Percentiles rank a stretch among this genome's conserved stretches.
Evolutionary conservation across 169 alveolate genomes (phyloP).

Genomic region (Eimeria acervulina): DNA sequence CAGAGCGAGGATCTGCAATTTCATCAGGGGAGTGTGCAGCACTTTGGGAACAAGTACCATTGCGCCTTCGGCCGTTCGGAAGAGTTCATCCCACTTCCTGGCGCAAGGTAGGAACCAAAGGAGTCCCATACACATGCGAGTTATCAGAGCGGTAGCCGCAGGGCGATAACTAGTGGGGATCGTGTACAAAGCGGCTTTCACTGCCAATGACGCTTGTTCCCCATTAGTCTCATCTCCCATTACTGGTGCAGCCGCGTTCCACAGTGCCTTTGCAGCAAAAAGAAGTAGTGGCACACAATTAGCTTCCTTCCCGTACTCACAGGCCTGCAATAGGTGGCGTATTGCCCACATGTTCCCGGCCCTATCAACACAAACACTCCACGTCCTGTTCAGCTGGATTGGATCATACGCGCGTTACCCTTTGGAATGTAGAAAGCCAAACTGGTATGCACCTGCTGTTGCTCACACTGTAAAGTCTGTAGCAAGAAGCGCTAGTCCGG

Average conservation of each 20-base stretch:
- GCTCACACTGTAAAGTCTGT: conserved; percentile 62
- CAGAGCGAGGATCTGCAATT: conserved; percentile 68
- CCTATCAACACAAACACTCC: conserved; percentile 23
- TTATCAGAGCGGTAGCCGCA: conserved; percentile 7
- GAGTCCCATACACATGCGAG: conserved; percentile 77
- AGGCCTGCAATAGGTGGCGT: conserved; percentile 74
- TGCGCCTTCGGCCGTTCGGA: conserved; percentile 66
- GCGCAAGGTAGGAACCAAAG: conserved; percentile 38
- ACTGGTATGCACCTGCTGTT: not conserved
- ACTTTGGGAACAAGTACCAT: conserved; percentile 60
- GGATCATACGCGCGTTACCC: not conserved
- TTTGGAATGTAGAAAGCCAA: not conserved
- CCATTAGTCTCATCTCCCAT: conserved; percentile 16
- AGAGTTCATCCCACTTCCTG: conserved; percentile 75
- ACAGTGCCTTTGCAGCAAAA: conserved; percentile 71
- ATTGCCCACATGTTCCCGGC: conserved; percentile 49
- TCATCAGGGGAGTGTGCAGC: conserved; percentile 58
- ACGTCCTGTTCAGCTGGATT: not conserved
- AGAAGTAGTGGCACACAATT: conserved; percentile 53
- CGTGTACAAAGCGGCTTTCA: conserved; percentile 40
- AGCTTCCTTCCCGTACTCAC: conserved; percentile 68
- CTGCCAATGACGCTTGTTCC: conserved; percentile 36
- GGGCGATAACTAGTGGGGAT: conserved; percentile 67
- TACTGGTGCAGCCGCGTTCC: conserved; percentile 69
- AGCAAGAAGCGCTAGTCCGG: conserved; percentile 47